A percentile compares a stretch with the other conserved stretches of the same genome.
Conservation (phyloP, 495 filamentous ascomycete genomes). For the Alectoria sarmentosa region DNA sequence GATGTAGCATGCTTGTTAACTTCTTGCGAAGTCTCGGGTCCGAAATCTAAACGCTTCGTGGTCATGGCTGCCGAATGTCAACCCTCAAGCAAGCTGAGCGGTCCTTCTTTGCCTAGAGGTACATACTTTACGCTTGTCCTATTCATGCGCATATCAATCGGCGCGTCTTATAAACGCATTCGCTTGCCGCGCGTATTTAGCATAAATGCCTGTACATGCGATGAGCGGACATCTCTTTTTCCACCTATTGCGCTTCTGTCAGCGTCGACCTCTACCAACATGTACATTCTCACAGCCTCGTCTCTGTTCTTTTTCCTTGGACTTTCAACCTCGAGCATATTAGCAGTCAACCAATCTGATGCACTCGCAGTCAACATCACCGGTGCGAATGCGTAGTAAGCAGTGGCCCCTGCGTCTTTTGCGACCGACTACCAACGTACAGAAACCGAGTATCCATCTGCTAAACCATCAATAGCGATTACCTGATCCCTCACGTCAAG, state of each 20-base stretch:
- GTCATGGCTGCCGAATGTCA: too few relatives aligned
- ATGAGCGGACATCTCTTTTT: background rate
- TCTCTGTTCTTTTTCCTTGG: background rate
- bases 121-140: too few relatives aligned
- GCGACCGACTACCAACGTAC: too few relatives aligned
- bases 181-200: too few relatives aligned
- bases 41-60: too few relatives aligned
- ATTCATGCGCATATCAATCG: too few relatives aligned
- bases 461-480: background rate
- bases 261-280: background rate
- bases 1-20: too few relatives aligned
- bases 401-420: background rate
- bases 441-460: background rate
- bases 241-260: background rate
- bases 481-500: background rate
- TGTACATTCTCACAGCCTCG: background rate
- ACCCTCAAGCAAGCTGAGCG: too few relatives aligned
- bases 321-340: background rate
- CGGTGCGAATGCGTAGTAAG: background rate
- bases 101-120: too few relatives aligned
- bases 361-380: background rate
- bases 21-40: too few relatives aligned
- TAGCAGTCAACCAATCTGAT: background rate
- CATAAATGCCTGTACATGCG: background rate
- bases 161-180: too few relatives aligned